These are phyloP conservation scores for Crithidia bombi DNA, from an alignment of 208 protist genomes.

Conservation along the genomic window DNA sequence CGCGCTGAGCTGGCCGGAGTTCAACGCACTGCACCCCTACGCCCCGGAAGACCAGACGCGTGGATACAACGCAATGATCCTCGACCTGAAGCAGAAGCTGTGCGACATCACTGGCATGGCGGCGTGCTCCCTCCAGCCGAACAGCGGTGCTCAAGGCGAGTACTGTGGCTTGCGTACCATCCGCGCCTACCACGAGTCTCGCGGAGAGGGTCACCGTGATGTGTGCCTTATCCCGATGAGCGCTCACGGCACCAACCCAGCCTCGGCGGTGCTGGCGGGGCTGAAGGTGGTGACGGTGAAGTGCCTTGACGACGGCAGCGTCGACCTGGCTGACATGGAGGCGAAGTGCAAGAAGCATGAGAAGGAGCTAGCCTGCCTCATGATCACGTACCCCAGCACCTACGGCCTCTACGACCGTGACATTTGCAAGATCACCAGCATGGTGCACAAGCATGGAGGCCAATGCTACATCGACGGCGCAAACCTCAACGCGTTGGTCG, in stretches of 20 bases:
- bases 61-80: slow-evolving; percentile 83
- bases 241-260: slow-evolving; percentile 99
- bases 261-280: slow-evolving; percentile 94
- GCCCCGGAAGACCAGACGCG: slow-evolving; percentile 91
- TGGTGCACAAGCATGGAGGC: slow-evolving; percentile 93
- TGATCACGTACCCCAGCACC: slow-evolving; percentile 99
- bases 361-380: slow-evolving; percentile 94
- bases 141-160: slow-evolving; percentile 97
- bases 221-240: slow-evolving; percentile 97
- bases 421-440: slow-evolving; percentile 85
- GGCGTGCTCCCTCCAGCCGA: slow-evolving; percentile 96
- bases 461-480: slow-evolving; percentile 99
- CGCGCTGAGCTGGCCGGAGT: slow-evolving; percentile 95
- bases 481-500: slow-evolving; percentile 98
- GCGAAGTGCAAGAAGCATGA: slow-evolving; percentile 91
- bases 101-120: slow-evolving; percentile 96
- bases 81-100: slow-evolving; percentile 88
- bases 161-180: slow-evolving; percentile 95
- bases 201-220: slow-evolving; percentile 88
- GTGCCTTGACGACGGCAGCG: slow-evolving; percentile 89
- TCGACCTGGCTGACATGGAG: slow-evolving; percentile 94
- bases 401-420: slow-evolving; percentile 97
- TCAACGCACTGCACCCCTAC: slow-evolving; percentile 96
- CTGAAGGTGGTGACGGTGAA: slow-evolving; percentile 94
- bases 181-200: slow-evolving; percentile 79